Base-by-base conservation (phyloP, 2,329 filamentous ascomycete genomes). In the Capronia epimyces region DNA sequence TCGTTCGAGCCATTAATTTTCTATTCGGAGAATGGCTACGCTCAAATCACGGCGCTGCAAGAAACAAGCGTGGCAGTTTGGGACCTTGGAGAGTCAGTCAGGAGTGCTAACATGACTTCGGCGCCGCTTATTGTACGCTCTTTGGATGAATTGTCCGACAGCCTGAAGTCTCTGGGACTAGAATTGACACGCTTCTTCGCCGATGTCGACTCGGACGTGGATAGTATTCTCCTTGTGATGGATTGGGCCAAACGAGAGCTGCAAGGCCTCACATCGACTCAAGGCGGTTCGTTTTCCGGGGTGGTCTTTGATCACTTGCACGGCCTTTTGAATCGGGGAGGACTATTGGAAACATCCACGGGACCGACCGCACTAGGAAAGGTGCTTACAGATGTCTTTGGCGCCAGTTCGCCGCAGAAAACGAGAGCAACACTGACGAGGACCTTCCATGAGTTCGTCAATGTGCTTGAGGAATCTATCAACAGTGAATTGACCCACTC, bases 1-100 rank as follows among this genome's bases (percentile, higher is more conserved):
- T 89, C 89, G 8, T 95, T 96, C 64, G 91, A 96, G 67, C 91
- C 91, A 4, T 78, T 96, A 39, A 94, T 97, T 56, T 93, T 93
- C 72, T 95, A 94, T 66, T 95, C 89, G 0, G 89, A 96, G 64
- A 86, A 90, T 65, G 89, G 89, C 7, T 83, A 89, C 37, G 80
- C 83, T 31, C 89, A 95, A 64, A 89, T 95, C 34, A 83, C 85
- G 51, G 88, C 94, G 57, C 74, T 97, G 43, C 89, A 95, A 67
- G 89, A 93, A 48, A 95, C 90, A 0, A 88, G 89, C 37, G 84
- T 95, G 25, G 91, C 91, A 1, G 89, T 97, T 21, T 95, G 90
- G 87, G 91, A 97, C 66, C 77, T 97, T 4, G 86, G 89, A 52
- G 91, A 96, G 75, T 94, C 86, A 58, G 86, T 96, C 49, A 82